A percentile compares a stretch with the other conserved stretches of the same genome.
Conservation (phyloP, 192 early-diverging fungal species). For the Diversispora epigaea region DNA sequence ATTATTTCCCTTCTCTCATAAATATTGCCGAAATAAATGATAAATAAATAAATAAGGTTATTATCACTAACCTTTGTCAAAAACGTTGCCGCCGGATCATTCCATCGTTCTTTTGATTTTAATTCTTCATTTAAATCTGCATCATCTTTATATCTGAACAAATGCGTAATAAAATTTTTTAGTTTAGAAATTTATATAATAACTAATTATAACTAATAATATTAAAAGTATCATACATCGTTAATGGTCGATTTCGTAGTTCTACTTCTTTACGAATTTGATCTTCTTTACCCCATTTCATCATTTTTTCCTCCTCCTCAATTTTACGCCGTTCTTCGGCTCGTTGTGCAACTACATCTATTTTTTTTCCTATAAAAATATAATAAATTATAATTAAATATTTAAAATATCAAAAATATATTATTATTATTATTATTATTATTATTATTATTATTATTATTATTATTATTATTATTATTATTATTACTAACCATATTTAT, state of each 20-base stretch:
- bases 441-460: background rate
- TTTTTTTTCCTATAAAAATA: conserved; percentile 42
- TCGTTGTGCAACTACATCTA: conserved; percentile 45
- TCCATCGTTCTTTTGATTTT: conserved; percentile 59
- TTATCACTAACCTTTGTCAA: conserved; percentile 43
- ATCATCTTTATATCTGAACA: conserved; percentile 58
- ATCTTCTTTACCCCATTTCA: conserved; percentile 61
- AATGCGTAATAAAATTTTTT: background rate
- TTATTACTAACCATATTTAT: conserved; percentile 36
- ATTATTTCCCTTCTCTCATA: too few relatives aligned
- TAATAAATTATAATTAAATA: background rate
- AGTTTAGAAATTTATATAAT: background rate
- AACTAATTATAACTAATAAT: background rate
- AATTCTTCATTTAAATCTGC: conserved; percentile 62
- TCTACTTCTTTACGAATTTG: conserved; percentile 44
- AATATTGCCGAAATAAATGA: background rate
- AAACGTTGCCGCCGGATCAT: conserved; percentile 63
- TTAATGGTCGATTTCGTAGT: conserved; percentile 48
- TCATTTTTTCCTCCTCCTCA: conserved; percentile 52
- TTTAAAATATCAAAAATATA: background rate
- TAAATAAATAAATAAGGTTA: background rate
- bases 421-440: background rate
- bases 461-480: background rate
- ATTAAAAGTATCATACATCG: conserved; percentile 42
- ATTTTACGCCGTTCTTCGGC: conserved; percentile 43